These are phyloP conservation scores for Pouteria glomerata DNA, from an alignment of 148 eudicot genomes.

Conservation along the genomic window DNA sequence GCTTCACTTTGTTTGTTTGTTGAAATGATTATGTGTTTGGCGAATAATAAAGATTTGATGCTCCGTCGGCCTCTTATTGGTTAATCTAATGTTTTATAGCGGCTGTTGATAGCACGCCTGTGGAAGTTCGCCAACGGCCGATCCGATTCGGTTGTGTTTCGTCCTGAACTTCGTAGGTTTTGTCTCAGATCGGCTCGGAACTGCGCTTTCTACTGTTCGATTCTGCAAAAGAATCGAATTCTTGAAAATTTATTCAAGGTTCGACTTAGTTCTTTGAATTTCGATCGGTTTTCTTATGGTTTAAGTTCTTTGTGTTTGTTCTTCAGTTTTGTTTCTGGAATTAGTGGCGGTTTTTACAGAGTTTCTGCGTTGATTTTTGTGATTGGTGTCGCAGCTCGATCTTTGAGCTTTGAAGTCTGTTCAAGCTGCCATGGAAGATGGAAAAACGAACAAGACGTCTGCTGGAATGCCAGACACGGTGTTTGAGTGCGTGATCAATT, in stretches of 20 bases:
- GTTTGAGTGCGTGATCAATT: slow-evolving; percentile 52
- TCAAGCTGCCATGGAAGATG: slow-evolving; percentile 11
- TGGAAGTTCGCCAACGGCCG: not conserved
- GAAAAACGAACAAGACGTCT: not conserved
- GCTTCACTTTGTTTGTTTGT: not conserved
- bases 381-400: not conserved
- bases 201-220: not conserved
- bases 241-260: not conserved
- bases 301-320: not conserved
- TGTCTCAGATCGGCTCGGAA: not conserved
- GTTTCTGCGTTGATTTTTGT: not conserved
- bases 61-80: not conserved
- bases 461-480: slow-evolving; percentile 49
- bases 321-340: not conserved
- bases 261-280: not conserved
- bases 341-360: not conserved
- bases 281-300: not conserved
- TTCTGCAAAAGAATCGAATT: not conserved
- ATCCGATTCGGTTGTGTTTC: not conserved
- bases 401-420: not conserved
- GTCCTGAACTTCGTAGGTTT: not conserved
- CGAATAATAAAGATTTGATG: slow-evolving; percentile 2
- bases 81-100: slow-evolving; percentile 5
- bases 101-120: not conserved
- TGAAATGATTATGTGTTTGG: not conserved